Percentiles rank a stretch among this genome's conserved stretches.
Conservation (phyloP, 2,329 filamentous ascomycete genomes). For the Nothophoma quercina region DNA sequence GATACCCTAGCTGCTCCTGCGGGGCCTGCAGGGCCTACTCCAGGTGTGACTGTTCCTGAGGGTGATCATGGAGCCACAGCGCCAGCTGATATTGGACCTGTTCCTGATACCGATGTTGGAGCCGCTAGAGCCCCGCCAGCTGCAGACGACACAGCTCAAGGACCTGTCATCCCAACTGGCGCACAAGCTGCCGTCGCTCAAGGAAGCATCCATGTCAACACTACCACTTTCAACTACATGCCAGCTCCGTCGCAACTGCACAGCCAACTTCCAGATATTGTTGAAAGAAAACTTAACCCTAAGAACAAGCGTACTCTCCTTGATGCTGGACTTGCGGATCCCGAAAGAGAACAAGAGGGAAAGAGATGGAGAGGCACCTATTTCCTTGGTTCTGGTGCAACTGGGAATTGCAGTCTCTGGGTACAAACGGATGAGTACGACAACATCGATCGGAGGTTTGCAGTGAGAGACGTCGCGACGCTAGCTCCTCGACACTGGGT, state of each 20-base stretch:
- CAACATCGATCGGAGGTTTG: background rate
- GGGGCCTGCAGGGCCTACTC: too few species aligned
- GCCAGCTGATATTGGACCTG: too few species aligned
- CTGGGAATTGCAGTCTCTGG: background rate
- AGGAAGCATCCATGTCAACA: too few species aligned
- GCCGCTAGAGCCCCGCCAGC: too few species aligned
- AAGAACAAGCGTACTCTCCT: background rate
- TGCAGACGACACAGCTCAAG: too few species aligned
- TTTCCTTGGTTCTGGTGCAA: background rate
- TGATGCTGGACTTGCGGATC: background rate
- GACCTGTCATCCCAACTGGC: too few species aligned
- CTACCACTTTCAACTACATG: background rate
- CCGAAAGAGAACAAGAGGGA: background rate
- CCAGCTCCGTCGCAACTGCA: background rate
- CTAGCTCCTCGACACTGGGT: constrained; percentile 1
- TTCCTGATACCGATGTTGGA: too few species aligned
- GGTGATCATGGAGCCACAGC: too few species aligned
- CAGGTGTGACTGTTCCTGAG: too few species aligned
- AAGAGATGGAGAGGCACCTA: constrained; percentile 2
- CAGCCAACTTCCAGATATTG: background rate
- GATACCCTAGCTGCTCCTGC: too few species aligned
- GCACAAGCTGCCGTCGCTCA: too few species aligned
- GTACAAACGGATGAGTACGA: background rate
- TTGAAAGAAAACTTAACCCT: background rate
- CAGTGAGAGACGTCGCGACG: background rate